Conservation (phyloP, 371 early-diverging fungal species). For the Apophysomyces sp. region DNA sequence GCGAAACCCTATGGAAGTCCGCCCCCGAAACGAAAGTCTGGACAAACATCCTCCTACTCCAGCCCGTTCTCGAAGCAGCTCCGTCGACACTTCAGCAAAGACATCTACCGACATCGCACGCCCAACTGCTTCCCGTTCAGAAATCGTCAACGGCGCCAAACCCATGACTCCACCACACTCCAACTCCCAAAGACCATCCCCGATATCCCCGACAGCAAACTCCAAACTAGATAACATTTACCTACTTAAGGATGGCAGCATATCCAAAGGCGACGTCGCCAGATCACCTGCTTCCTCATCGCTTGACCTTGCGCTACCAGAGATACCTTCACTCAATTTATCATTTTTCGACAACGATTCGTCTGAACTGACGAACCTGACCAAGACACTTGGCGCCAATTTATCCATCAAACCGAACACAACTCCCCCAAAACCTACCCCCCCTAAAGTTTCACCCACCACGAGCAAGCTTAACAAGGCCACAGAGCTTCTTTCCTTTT, state of each 20-base stretch:
- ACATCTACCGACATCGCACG: neutral
- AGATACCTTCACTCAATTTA: slow-evolving; percentile 22
- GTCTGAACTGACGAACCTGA: slow-evolving; percentile 31
- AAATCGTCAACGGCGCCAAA: slow-evolving; percentile 6
- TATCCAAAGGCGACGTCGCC: slow-evolving; percentile 13
- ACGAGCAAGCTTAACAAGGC: slow-evolving; percentile 18
- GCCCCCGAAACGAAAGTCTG: slow-evolving; percentile 3
- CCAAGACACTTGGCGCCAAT: slow-evolving; percentile 35
- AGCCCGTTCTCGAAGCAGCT: slow-evolving; percentile 38
- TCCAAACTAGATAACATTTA: slow-evolving; percentile 11
- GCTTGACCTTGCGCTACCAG: neutral
- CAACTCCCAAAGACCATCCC: slow-evolving; percentile 2
- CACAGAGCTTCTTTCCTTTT: slow-evolving; percentile 12
- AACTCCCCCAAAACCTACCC: neutral
- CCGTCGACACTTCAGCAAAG: slow-evolving; percentile 24
- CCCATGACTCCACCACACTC: slow-evolving; percentile 10
- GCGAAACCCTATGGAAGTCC: slow-evolving; percentile 2
- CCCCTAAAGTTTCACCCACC: neutral
- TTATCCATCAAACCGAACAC: slow-evolving; percentile 5
- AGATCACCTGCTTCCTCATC: neutral
- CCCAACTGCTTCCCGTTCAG: slow-evolving; percentile 16
- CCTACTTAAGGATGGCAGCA: slow-evolving; percentile 7
- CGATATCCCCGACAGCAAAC: neutral
- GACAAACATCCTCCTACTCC: slow-evolving; percentile 28
- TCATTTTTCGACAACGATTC: slow-evolving; percentile 47